Evolutionary conservation across 768 basidiomycete species (phyloP).

Genomic region (Hericium coralloides): DNA sequence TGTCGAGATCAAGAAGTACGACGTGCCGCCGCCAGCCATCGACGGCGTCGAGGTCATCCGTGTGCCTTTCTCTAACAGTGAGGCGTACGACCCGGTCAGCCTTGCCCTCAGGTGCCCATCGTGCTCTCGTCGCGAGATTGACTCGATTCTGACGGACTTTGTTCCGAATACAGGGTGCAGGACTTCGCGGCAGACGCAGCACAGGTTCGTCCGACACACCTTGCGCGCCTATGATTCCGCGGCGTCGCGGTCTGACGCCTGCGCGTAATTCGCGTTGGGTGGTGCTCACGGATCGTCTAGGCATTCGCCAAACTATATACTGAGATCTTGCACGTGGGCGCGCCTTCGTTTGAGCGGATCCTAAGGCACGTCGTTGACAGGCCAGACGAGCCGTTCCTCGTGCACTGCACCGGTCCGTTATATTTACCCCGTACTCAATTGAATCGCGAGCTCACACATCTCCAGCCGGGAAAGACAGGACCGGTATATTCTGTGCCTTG

Average conservation of each 20-base stretch:
- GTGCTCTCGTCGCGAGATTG: neutral
- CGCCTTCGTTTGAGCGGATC: slow-evolving; percentile 17
- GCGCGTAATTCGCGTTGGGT: neutral
- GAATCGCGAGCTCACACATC: neutral
- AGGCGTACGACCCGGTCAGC: neutral
- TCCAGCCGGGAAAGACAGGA: neutral
- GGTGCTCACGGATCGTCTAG: neutral
- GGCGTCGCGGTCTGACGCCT: neutral
- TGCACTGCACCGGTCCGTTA: slow-evolving; percentile 35
- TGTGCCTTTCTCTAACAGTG: neutral
- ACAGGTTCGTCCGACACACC: slow-evolving; percentile 15
- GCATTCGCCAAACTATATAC: neutral
- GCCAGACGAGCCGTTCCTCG: slow-evolving; percentile 29
- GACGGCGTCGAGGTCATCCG: neutral
- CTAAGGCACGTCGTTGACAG: slow-evolving; percentile 29
- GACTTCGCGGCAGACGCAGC: slow-evolving; percentile 19
- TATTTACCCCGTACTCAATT: no score
- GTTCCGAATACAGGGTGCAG: slow-evolving; percentile 22
- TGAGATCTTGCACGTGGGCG: neutral
- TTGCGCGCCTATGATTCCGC: slow-evolving; percentile 9
- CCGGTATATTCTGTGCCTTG: neutral
- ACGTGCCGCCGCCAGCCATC: slow-evolving; percentile 21
- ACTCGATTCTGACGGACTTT: slow-evolving; percentile 2
- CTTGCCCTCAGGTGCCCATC: neutral
- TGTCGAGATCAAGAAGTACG: slow-evolving; percentile 26